Base-by-base conservation (phyloP, 495 filamentous ascomycete genomes). In the Penicillium chermesinum region DNA sequence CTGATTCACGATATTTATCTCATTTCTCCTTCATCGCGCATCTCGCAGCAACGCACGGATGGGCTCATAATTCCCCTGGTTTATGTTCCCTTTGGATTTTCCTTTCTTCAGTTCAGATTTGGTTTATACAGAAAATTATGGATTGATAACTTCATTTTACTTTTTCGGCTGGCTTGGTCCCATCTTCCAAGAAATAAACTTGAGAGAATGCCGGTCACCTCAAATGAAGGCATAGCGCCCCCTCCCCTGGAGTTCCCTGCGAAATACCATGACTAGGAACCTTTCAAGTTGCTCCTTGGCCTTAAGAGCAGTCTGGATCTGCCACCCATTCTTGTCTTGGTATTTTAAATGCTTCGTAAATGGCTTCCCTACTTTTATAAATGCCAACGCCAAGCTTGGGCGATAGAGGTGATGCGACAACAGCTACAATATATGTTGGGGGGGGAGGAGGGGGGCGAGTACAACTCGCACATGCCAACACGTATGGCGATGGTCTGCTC, bases 111-210 rank as follows among this genome's bases (percentile, higher is more conserved):
- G 55, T 27, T 37, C 18, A 44, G 50, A 36, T 48, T 46, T 34
- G 50, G 40, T 50, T 57, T 43, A 51, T 62, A 36, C 37, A 41
- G 54, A 60, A 57, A 46, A 52, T 46, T 30, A 36, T 35, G 25
- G 42, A 35, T 34, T 44, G 41, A 58, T 48, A n/a, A n/a, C n/a
- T n/a, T n/a, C n/a, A n/a, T n/a, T n/a, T n/a, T n/a, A n/a, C n/a
- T n/a, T n/a, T n/a, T n/a, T n/a, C n/a, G 4, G 25, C 4, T 30
- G 25, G 4, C 25, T 30, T 30, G 10, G 4, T 10, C 4, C 25
- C 25, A 30, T 30, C 10, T 10, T 30, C 10, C 25, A 30, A 5
- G 25, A 5, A 30, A 30, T 30, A 30, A n/a, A n/a, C n/a, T 30
- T 30, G 10, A 30, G 10, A 30, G 10, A 30, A 5, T 30, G 25